Percentiles rank a stretch among this genome's conserved stretches.
Conservation (phyloP, 768 basidiomycete species). For the Boletus rubropictus region DNA sequence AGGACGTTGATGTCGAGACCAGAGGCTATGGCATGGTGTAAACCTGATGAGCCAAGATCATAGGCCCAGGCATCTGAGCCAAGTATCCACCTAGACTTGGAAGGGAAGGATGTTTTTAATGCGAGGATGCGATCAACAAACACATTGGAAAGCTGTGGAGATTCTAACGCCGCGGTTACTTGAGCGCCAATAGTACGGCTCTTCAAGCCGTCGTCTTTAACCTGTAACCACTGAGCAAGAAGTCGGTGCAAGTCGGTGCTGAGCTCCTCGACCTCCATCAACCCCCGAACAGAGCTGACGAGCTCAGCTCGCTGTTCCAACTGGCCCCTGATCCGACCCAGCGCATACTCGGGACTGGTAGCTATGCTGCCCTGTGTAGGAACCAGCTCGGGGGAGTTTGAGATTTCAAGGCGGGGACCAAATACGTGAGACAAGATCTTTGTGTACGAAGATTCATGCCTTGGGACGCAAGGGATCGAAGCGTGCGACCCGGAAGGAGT, state of each 20-base stretch:
- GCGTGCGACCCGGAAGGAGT: conserved; percentile 23
- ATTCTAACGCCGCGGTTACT: conserved; percentile 47
- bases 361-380: conserved; percentile 64
- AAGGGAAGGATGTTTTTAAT: conserved; percentile 56
- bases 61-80: conserved; percentile 98
- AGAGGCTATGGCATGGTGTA: conserved; percentile 92
- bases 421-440: conserved; percentile 83
- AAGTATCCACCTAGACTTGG: conserved; percentile 89
- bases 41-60: conserved; percentile 90
- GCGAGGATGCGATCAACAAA: conserved; percentile 53
- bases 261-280: conserved; percentile 50
- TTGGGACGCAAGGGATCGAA: conserved; percentile 64
- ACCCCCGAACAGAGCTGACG: conserved; percentile 53
- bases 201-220: conserved; percentile 63
- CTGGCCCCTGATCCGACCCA: conserved; percentile 84
- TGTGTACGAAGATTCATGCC: conserved; percentile 88
- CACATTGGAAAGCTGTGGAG: conserved; percentile 34
- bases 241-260: conserved; percentile 58
- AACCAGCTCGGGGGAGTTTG: conserved; percentile 77
- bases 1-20: conserved; percentile 91
- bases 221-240: conserved; percentile 74
- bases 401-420: conserved; percentile 69
- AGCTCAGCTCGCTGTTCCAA: conserved; percentile 71
- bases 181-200: conserved; percentile 54
- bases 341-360: conserved; percentile 90